phyloP scores from a whole-genome alignment of 1,284 basidiomycete genomes.

The Schizopora paradoxa region DNA sequence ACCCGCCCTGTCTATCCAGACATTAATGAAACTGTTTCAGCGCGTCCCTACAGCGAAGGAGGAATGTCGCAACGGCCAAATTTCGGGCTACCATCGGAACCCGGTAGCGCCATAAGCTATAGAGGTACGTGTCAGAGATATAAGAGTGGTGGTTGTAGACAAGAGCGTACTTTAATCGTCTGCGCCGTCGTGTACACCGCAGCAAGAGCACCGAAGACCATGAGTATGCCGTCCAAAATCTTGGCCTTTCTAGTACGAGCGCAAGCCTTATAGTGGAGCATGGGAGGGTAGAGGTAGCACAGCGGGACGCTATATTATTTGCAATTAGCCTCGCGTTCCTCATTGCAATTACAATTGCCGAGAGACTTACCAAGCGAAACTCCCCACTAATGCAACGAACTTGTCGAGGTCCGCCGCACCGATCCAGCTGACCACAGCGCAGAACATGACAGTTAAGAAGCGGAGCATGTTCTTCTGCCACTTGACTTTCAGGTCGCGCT shows the following conservation, averaged over 20 bases:
- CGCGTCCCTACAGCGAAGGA: not conserved
- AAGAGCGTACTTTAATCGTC: conserved; percentile 57
- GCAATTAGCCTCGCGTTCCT: conserved; percentile 7
- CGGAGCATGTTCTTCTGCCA: conserved; percentile 95
- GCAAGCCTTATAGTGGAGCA: conserved; percentile 89
- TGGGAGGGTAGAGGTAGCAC: conserved; percentile 91
- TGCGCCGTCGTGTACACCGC: conserved; percentile 81
- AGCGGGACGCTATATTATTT: conserved; percentile 68
- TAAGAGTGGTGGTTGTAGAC: not conserved
- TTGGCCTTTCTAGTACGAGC: conserved; percentile 73
- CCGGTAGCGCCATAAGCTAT: conserved; percentile 34
- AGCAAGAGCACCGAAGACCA: conserved; percentile 81
- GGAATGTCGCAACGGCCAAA: conserved; percentile 23
- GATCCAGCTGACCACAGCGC: conserved; percentile 73
- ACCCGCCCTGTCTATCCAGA: too few relatives aligned
- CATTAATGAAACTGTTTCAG: too few relatives aligned
- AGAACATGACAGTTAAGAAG: conserved; percentile 68
- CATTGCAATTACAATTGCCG: conserved; percentile 7
- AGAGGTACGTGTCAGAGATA: conserved; percentile 1
- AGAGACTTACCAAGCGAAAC: conserved; percentile 81
- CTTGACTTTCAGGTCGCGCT: conserved; percentile 60
- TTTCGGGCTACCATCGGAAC: conserved; percentile 17
- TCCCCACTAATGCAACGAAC: conserved; percentile 92
- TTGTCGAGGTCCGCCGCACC: conserved; percentile 94
- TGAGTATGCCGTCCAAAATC: conserved; percentile 68